Percentiles rank a stretch among this genome's conserved stretches.
These are phyloP conservation scores for Buxus sempervirens DNA, from an alignment of 164 flowering plant species.

Conservation along the genomic window DNA sequence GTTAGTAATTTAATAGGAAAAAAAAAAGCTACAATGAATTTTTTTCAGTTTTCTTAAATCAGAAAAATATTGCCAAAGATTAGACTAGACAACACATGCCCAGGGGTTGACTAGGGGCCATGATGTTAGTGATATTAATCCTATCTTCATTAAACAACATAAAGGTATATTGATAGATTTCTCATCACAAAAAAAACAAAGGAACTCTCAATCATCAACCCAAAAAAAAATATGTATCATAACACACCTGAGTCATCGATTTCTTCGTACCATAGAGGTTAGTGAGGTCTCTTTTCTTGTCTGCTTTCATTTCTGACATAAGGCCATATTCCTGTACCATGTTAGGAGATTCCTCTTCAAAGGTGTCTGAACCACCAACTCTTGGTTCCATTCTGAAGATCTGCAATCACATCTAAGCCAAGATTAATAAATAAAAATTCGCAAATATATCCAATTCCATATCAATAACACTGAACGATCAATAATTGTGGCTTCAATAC, in stretches of 20 bases:
- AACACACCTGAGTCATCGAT: conserved; percentile 38
- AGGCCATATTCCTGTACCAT: conserved; percentile 22
- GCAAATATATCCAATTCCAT: no score
- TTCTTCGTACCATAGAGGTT: conserved; percentile 47
- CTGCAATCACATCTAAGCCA: conserved; percentile 31
- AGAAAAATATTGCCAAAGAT: no score
- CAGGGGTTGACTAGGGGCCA: no score
- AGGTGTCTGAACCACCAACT: conserved; percentile 25
- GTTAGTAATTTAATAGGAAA: no score
- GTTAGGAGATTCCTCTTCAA: conserved; percentile 26
- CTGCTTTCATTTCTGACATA: conserved; percentile 23
- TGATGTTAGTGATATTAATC: no score
- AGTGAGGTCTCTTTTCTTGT: conserved; percentile 24
- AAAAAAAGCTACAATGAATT: no score
- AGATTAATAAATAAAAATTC: neutral
- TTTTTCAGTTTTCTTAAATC: no score
- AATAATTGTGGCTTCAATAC: neutral
- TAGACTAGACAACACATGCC: no score
- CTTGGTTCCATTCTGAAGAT: conserved; percentile 73
- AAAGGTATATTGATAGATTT: neutral
- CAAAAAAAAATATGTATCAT: neutral
- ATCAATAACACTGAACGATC: no score
- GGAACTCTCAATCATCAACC: neutral
- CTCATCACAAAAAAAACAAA: neutral
- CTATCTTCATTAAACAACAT: no score